phyloP scores from a whole-genome alignment of 2,329 filamentous ascomycete genomes.

The Venturia carpophila region DNA sequence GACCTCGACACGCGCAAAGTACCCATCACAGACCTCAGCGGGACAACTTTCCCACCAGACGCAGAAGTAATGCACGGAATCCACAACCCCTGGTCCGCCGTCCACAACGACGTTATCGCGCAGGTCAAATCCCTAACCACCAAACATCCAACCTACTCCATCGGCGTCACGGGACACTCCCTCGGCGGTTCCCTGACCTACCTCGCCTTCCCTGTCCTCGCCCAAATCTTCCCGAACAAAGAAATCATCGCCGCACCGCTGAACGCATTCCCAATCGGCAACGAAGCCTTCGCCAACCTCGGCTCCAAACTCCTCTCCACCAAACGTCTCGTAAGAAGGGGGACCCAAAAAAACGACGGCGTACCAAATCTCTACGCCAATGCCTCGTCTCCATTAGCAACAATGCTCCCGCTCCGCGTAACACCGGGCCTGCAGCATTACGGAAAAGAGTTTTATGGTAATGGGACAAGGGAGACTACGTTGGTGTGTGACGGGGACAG shows the following conservation, averaged over 20 bases:
- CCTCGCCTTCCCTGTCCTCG: not conserved
- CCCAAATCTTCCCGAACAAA: conserved; percentile 1
- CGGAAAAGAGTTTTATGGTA: not conserved
- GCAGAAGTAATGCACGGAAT: conserved; percentile 1
- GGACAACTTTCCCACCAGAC: not conserved
- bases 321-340: not conserved
- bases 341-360: not conserved
- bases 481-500: not conserved
- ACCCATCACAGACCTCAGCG: not conserved
- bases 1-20: conserved; percentile 9
- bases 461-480: not conserved
- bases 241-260: not conserved
- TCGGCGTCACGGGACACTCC: not conserved
- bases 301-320: not conserved
- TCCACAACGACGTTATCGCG: not conserved
- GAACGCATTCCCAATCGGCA: not conserved
- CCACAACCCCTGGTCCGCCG: not conserved
- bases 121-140: not conserved
- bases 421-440: not conserved
- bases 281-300: not conserved
- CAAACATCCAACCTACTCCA: not conserved
- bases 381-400: not conserved
- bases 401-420: not conserved
- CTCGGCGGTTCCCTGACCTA: not conserved
- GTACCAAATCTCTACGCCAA: not conserved